Conservation (phyloP, 768 basidiomycete species). For the Mycena vulgaris region DNA sequence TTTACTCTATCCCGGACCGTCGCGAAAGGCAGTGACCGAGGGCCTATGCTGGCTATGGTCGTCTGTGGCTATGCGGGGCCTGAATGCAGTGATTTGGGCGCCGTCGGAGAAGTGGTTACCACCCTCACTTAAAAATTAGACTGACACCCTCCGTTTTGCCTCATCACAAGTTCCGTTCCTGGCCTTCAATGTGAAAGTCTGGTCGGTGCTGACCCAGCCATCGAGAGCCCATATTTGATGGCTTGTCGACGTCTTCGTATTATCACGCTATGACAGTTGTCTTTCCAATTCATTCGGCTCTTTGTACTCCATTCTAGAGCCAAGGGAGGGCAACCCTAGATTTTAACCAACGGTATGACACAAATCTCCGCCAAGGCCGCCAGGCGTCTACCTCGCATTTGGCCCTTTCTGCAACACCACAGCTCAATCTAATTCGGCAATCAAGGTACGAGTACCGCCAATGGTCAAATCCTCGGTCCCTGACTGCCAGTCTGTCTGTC, state of each 20-base stretch:
- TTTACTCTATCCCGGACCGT: too few species aligned
- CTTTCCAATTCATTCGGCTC: not conserved
- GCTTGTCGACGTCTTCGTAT: not conserved
- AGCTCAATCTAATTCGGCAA: not conserved
- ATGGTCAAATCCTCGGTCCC: not conserved
- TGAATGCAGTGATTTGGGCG: too few species aligned
- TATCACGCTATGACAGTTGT: not conserved
- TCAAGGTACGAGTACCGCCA: constrained; percentile 14
- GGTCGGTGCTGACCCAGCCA: not conserved
- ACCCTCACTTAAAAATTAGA: not conserved
- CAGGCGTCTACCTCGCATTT: not conserved
- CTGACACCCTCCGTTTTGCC: not conserved
- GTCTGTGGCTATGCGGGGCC: too few species aligned
- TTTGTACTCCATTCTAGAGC: constrained; percentile 1
- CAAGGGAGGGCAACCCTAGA: not conserved
- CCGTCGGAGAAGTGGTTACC: not conserved
- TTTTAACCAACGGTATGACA: not conserved
- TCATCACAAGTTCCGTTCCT: not conserved
- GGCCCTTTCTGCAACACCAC: not conserved
- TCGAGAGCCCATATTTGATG: not conserved
- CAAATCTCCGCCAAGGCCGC: not conserved
- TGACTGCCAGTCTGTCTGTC: constrained; percentile 8
- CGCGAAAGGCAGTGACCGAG: too few species aligned
- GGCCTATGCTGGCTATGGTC: too few species aligned
- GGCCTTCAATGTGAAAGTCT: not conserved